Base-by-base conservation (phyloP, 2,329 filamentous ascomycete genomes). In the Aspergillus hortae region DNA sequence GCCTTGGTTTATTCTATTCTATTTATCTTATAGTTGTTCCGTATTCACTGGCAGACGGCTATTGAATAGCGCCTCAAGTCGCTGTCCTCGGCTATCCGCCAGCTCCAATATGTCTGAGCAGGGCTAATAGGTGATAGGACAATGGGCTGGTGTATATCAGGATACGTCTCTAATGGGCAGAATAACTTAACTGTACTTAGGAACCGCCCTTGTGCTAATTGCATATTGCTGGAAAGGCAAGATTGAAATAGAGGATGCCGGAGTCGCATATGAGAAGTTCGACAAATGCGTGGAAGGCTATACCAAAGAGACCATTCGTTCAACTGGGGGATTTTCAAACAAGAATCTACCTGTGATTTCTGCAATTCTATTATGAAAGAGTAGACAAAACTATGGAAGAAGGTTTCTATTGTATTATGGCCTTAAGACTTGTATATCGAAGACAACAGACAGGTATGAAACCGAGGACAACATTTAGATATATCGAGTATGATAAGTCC, bases 221-320 rank as follows among this genome's bases (percentile, higher is more conserved):
- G 60, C 87, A 87, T 59, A 81, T 87, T 41, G 70, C 80, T 0
- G 83, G 84, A 2, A 80, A 78, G 53, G 85, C 84, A 1, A 86
- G 61, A 81, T 87, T 52, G 74, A 72, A 9, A 79, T 88, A 19
- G 83, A 86, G 2, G 82, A 85, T 19, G 83, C 82, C 0, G 78
- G 80, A 12, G 67, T 70, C 6, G 83, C 83, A 0, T 87, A 87
- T 59, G 77, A 83, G 44, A 87, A 86, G 64, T 87, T 87, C 60
- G 83, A 87, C 62, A 80, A 82, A 68, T 72, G 83, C 45, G 77
- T 85, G 32, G 84, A 87, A 42, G 84, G 85, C 1, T 87, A 85
- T 56, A 86, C 83, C 11, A 87, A 88, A 70, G 84, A 87, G 11
- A 69, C 86, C 53, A 84, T 87, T 52, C 84, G 86, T 62, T 84